Conservation (phyloP, 768 basidiomycete genomes). For the Sistotremastrum niveocremeum region DNA sequence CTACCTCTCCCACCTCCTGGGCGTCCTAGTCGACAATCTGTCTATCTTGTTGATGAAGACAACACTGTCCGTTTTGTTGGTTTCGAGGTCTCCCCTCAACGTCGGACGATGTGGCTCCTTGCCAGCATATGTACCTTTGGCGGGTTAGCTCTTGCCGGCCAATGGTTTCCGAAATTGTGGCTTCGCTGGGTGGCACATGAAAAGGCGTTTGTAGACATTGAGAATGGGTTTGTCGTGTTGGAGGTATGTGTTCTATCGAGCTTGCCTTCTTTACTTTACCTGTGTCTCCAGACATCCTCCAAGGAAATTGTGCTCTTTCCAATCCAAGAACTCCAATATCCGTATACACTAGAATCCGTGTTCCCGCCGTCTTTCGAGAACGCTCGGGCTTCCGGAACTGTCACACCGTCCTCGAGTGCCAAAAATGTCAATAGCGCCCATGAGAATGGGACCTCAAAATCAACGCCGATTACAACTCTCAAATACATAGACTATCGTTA, state of each 20-base stretch:
- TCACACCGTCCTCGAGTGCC: slow-evolving; percentile 6
- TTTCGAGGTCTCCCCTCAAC: slow-evolving; percentile 54
- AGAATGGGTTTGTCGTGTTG: slow-evolving; percentile 68
- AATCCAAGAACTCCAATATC: slow-evolving; percentile 53
- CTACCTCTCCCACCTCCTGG: slow-evolving; percentile 65
- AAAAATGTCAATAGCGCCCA: slow-evolving; percentile 9
- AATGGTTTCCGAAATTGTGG: slow-evolving; percentile 93
- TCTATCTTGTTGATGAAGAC: slow-evolving; percentile 85
- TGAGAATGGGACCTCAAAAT: slow-evolving; percentile 21
- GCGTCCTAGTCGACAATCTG: slow-evolving; percentile 72
- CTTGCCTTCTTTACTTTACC: slow-evolving; percentile 1
- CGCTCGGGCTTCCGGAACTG: slow-evolving; percentile 8
- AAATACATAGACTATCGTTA: slow-evolving; percentile 84
- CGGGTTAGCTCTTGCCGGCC: slow-evolving; percentile 62
- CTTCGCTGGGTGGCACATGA: slow-evolving; percentile 75
- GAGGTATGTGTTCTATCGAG: slow-evolving; percentile 46
- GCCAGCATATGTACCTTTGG: slow-evolving; percentile 61
- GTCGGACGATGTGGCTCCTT: slow-evolving; percentile 54
- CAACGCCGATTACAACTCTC: slow-evolving; percentile 27
- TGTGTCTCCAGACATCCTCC: slow-evolving; percentile 55
- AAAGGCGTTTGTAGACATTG: slow-evolving; percentile 63
- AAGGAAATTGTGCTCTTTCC: slow-evolving; percentile 72
- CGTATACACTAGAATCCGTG: slow-evolving; percentile 66
- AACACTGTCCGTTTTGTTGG: slow-evolving; percentile 77
- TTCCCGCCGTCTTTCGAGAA: slow-evolving; percentile 33